Evolutionary conservation across 352 stramenopile species (phyloP).

Genomic region (Blastocystis hominis): DNA sequence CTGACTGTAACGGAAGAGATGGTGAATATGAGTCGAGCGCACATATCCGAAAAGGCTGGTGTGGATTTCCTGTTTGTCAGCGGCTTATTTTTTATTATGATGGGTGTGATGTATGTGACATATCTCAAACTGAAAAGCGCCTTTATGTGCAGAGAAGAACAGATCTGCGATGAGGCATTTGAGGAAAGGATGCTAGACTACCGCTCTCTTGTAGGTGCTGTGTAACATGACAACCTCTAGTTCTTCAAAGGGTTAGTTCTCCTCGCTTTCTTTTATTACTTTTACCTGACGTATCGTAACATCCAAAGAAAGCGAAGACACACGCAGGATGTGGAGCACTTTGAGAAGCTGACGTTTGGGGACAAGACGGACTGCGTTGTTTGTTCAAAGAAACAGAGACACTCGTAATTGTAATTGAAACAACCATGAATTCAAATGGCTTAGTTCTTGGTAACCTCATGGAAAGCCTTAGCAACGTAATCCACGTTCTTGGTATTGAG

Average conservation of each 20-base stretch:
- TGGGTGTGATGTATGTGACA: background rate
- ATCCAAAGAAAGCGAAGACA: background rate
- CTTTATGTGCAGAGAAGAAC: background rate
- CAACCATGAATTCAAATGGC: background rate
- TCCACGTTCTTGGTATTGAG: constrained; percentile 85
- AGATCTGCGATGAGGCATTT: background rate
- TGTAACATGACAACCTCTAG: background rate
- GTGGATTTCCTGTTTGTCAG: background rate
- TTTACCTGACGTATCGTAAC: constrained; percentile 5
- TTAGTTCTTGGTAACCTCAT: constrained; percentile 67
- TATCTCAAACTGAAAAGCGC: background rate
- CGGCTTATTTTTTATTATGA: background rate
- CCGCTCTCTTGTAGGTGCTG: background rate
- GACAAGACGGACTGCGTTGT: constrained; percentile 9
- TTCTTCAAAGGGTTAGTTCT: background rate
- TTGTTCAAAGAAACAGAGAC: background rate
- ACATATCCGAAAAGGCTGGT: background rate
- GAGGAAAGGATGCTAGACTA: background rate
- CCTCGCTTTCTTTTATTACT: background rate
- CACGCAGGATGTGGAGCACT: background rate
- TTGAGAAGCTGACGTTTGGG: background rate
- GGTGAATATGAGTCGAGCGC: background rate
- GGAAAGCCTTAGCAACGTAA: constrained; percentile 79
- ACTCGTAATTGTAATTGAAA: background rate
- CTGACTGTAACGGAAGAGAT: background rate